phyloP scores from a whole-genome alignment of 257 asterid genomes.

The Ilex asprella region DNA sequence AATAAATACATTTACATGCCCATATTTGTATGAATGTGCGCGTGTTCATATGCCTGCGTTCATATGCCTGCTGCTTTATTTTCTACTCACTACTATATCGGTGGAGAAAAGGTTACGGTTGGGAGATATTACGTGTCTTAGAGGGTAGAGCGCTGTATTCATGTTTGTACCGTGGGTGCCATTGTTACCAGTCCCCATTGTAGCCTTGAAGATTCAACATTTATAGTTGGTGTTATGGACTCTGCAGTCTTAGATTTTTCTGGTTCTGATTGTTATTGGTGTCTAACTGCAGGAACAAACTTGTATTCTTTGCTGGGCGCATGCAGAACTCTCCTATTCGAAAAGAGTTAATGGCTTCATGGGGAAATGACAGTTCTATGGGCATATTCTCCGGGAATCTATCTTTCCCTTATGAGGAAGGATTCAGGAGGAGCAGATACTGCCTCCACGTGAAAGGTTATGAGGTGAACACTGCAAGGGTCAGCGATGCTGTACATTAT shows the following conservation, averaged over 20 bases:
- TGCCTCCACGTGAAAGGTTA: constrained; percentile 81
- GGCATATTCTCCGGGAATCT: constrained; percentile 45
- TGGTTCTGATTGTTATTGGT: not conserved
- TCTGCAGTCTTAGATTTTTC: not conserved
- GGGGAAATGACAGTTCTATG: constrained; percentile 55
- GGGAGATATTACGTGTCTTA: too few species aligned
- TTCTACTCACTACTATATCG: too few species aligned
- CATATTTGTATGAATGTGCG: too few species aligned
- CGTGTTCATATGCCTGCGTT: too few species aligned
- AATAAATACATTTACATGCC: too few species aligned
- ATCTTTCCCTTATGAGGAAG: constrained; percentile 53
- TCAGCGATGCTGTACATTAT: constrained; percentile 65
- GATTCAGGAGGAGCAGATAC: constrained; percentile 61
- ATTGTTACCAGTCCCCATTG: too few species aligned
- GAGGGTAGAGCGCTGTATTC: too few species aligned
- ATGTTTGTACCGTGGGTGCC: too few species aligned
- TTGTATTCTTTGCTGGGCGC: constrained; percentile 70
- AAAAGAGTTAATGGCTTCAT: constrained; percentile 35
- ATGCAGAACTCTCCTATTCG: constrained; percentile 54
- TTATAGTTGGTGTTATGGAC: not conserved
- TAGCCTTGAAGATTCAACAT: too few species aligned
- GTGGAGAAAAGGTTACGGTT: too few species aligned
- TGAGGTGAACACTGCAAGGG: constrained; percentile 82
- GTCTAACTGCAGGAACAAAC: constrained; percentile 42
- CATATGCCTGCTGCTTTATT: too few species aligned